Percentiles rank a stretch among this genome's conserved stretches.
These are phyloP conservation scores for Pythium utonaiense DNA, from an alignment of 352 stramenopile species.

Conservation along the genomic window DNA sequence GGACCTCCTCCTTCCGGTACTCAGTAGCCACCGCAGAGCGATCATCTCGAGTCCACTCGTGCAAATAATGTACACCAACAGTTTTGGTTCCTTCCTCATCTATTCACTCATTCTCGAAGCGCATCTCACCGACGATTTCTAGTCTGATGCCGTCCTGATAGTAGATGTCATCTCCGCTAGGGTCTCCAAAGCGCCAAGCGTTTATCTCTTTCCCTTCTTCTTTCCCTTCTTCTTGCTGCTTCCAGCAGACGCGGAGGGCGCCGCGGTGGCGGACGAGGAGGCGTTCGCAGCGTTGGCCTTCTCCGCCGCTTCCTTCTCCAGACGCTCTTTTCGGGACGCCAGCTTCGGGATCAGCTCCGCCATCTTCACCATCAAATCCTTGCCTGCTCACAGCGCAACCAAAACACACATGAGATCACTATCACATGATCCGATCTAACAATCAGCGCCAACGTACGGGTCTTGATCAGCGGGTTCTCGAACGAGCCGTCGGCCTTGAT, in stretches of 20 bases:
- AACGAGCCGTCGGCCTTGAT: slow-evolving; percentile 52
- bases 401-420: background rate
- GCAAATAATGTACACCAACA: background rate
- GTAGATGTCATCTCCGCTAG: background rate
- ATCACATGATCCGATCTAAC: too few species aligned
- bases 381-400: slow-evolving; percentile 17
- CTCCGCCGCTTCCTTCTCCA: slow-evolving; percentile 67
- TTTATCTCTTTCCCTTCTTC: slow-evolving; percentile 83
- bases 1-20: slow-evolving; percentile 17
- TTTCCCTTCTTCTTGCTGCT: slow-evolving; percentile 86
- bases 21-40: background rate
- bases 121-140: background rate
- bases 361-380: slow-evolving; percentile 85
- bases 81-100: slow-evolving; percentile 4
- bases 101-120: background rate
- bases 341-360: slow-evolving; percentile 83
- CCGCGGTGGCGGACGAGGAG: slow-evolving; percentile 22
- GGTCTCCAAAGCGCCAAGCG: background rate
- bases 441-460: slow-evolving; percentile 28
- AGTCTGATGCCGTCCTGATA: too few species aligned
- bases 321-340: slow-evolving; percentile 71
- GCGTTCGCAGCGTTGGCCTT: slow-evolving; percentile 27
- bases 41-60: too few species aligned
- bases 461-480: slow-evolving; percentile 67
- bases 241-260: slow-evolving; percentile 23